phyloP scores from a whole-genome alignment of 768 basidiomycete species.

The Coprinellus micaceus region DNA sequence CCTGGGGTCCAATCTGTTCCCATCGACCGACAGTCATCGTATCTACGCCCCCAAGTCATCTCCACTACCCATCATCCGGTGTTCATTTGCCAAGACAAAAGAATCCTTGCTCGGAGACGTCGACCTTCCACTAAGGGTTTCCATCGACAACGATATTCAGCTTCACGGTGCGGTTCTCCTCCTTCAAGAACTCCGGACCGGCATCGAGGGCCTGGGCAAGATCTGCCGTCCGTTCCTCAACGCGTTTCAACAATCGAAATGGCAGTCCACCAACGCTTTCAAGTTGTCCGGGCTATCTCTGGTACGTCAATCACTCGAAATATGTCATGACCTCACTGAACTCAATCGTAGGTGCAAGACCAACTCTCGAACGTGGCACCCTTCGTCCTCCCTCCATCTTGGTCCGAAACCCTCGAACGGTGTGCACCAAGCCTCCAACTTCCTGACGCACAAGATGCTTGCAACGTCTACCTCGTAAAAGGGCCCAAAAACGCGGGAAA shows the following conservation, averaged over 20 bases:
- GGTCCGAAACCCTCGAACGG: conserved; percentile 33
- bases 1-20: conserved; percentile 47
- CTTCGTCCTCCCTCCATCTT: conserved; percentile 35
- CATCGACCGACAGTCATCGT: conserved; percentile 37
- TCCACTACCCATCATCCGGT: conserved; percentile 58
- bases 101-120: neutral
- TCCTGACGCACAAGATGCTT: conserved; percentile 7
- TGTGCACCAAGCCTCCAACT: conserved; percentile 17
- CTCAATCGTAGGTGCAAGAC: conserved; percentile 29
- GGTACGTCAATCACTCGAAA: too few relatives aligned
- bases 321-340: neutral
- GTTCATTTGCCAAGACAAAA: conserved; percentile 9
- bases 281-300: neutral
- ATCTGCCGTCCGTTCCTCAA: conserved; percentile 62
- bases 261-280: conserved; percentile 23
- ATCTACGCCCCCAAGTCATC: conserved; percentile 78
- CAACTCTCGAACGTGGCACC: conserved; percentile 36
- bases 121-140: neutral
- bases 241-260: conserved; percentile 54
- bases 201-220: conserved; percentile 62
- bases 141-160: neutral
- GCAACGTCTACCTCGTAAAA: conserved; percentile 59
- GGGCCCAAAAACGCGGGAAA: conserved; percentile 89
- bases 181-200: conserved; percentile 54
- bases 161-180: conserved; percentile 39